Evolutionary conservation across 805 yeast genomes (phyloP).

Genomic region (Cyberlindnera mississippiensis): DNA sequence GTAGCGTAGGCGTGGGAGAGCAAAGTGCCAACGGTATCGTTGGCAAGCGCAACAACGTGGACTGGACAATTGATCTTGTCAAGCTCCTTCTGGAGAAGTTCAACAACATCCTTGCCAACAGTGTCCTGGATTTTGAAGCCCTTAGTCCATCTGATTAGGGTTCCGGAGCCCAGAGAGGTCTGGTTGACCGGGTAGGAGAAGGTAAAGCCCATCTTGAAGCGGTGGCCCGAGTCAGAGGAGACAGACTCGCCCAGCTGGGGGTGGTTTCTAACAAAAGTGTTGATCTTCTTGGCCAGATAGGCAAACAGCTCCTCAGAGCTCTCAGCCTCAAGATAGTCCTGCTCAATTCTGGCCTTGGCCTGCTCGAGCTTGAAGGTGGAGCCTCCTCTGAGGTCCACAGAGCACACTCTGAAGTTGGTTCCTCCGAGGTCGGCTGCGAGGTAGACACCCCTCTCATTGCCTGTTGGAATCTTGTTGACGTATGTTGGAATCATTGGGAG

Average conservation of each 20-base stretch:
- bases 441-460: conserved; percentile 76
- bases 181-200: conserved; percentile 93
- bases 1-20: conserved; percentile 83
- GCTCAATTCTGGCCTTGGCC: conserved; percentile 74
- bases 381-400: conserved; percentile 71
- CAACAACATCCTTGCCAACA: conserved; percentile 80
- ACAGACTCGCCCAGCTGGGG: conserved; percentile 36
- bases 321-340: conserved; percentile 61
- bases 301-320: conserved; percentile 65
- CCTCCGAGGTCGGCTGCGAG: conserved; percentile 96
- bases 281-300: conserved; percentile 69
- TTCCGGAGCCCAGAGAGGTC: conserved; percentile 73
- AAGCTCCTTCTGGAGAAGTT: conserved; percentile 63
- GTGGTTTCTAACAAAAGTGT: conserved; percentile 59
- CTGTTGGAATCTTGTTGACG: conserved; percentile 82
- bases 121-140: conserved; percentile 87
- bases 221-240: conserved; percentile 24
- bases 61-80: conserved; percentile 60
- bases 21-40: conserved; percentile 94
- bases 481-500: conserved; percentile 93
- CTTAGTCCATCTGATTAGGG: conserved; percentile 91
- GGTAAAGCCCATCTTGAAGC: conserved; percentile 82
- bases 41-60: conserved; percentile 80
- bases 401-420: conserved; percentile 92
- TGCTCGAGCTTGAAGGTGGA: conserved; percentile 78